Evolutionary conservation across 768 basidiomycete genomes (phyloP), one percentile per base, ranked within the genome.

Genomic region (Nidularia pulvinata): DNA sequence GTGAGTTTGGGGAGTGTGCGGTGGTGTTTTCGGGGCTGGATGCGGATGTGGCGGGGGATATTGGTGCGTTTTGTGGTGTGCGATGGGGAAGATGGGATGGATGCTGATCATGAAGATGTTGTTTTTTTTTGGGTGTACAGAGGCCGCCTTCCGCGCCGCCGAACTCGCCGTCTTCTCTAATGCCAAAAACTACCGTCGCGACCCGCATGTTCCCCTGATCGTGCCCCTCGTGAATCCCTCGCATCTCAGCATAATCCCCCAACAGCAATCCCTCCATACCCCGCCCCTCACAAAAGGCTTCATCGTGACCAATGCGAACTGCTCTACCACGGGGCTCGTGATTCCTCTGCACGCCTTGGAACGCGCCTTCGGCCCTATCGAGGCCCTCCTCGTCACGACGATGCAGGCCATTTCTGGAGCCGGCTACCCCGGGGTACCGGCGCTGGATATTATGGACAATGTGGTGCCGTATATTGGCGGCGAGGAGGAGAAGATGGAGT

Each of bases 271-370:
- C 2, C 73, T 82, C 13, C 88, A 91, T 59, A 70, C 77, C 2
- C 89, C 85, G 16, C 84, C 83, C 0, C 80, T 89, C 34, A 82
- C 80, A 63, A 85, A 83, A 59, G 97, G 97, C 3, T 98, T 93
- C 77, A 95, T 99, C 68, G 88, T 99, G 57, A 95, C 95, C 54
- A 99, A 99, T 68, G 97, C 97, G 60, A 99, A 98, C 74, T 98
- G 97, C 74, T 89, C 93, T 22, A 98, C 97, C 3, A 99, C 97
- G 1, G 95, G 91, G 43, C 80, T 88, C 65, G 93, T 93, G 55
- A 84, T 97, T 55, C 93, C 95, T n/a, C 85, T 98, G 60, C 82
- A 84, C 47, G 94, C 95, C 0, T 82, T 98, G 59, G 95, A 97
- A 69, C 83, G 80, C 57, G 80, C 89, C 0, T 99, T 98, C 57